Percentiles rank a stretch among this genome's conserved stretches.
Evolutionary conservation across 176 grass and related monocot genomes (phyloP).

Genomic region (Musa beccarii): DNA sequence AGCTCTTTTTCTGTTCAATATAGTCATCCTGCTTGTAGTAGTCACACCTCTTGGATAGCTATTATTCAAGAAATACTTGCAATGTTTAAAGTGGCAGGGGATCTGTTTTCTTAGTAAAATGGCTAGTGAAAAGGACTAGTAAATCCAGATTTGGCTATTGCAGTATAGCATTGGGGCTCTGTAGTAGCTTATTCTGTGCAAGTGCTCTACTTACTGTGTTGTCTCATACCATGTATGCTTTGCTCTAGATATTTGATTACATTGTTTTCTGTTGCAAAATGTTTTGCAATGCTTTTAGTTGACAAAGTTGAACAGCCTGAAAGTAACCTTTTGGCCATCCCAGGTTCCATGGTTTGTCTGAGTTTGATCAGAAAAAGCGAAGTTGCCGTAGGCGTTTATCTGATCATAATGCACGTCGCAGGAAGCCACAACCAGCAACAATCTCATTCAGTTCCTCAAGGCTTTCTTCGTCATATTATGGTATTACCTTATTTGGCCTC

Average conservation of each 20-base stretch:
- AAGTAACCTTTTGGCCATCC: background rate
- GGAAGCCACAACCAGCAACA: slow-evolving; percentile 1
- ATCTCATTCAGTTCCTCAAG: slow-evolving; percentile 2
- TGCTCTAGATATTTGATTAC: background rate
- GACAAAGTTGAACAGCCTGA: background rate
- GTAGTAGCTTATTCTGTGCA: too few relatives aligned
- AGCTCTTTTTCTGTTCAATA: too few relatives aligned
- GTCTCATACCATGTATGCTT: background rate
- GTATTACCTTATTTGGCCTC: background rate
- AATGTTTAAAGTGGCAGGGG: too few relatives aligned
- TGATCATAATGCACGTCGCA: slow-evolving; percentile 7
- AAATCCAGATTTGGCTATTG: too few relatives aligned
- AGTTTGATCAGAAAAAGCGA: slow-evolving; percentile 11
- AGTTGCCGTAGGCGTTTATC: slow-evolving; percentile 5
- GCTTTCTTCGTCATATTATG: slow-evolving; percentile 1
- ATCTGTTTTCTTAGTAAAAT: too few relatives aligned
- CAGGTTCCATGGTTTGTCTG: slow-evolving; percentile 6
- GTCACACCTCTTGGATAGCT: too few relatives aligned
- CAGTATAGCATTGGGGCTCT: too few relatives aligned
- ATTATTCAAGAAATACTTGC: too few relatives aligned
- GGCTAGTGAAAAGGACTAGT: too few relatives aligned
- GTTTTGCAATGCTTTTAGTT: background rate
- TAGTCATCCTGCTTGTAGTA: too few relatives aligned
- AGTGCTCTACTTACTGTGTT: background rate
- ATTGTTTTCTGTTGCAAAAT: background rate